A percentile compares a stretch with the other conserved stretches of the same genome.
These are phyloP conservation scores for Pichia nakasei DNA, from an alignment of 805 yeast species.

Conservation along the genomic window DNA sequence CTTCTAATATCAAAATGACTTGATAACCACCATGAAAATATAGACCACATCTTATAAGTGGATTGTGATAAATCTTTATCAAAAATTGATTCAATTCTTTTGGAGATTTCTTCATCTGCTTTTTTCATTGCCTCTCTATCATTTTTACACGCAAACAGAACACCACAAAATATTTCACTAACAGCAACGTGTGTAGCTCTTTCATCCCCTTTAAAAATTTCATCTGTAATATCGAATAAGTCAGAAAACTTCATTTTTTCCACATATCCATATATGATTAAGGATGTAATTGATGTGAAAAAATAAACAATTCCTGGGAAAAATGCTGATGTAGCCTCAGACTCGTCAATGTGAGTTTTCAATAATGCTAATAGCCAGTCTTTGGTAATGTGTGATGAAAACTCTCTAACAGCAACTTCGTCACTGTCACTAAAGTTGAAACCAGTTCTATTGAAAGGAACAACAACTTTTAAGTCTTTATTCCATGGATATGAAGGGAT, in stretches of 20 bases:
- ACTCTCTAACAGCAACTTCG: conserved; percentile 26
- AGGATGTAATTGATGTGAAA: conserved; percentile 38
- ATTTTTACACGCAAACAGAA: conserved; percentile 43
- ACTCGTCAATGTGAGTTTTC: conserved; percentile 49
- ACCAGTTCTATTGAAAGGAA: conserved; percentile 21
- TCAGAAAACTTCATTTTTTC: conserved; percentile 41
- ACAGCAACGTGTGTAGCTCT: conserved; percentile 67
- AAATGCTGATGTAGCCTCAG: conserved; percentile 60
- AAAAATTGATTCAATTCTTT: conserved; percentile 38
- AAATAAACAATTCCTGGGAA: conserved; percentile 57
- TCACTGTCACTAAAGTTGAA: conserved; percentile 36
- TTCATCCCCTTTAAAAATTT: conserved; percentile 53
- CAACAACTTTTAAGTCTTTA: conserved; percentile 37
- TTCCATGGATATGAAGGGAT: conserved; percentile 79
- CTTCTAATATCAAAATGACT: conserved; percentile 61
- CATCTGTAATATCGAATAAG: conserved; percentile 39
- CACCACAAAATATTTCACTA: conserved; percentile 62
- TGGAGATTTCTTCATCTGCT: conserved; percentile 40
- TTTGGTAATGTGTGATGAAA: conserved; percentile 40
- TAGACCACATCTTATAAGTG: conserved; percentile 62
- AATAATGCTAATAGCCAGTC: conserved; percentile 52
- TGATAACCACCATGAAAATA: conserved; percentile 69
- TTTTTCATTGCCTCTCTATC: conserved; percentile 22
- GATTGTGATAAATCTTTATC: conserved; percentile 63
- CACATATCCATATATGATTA: conserved; percentile 38